Evolutionary conservation across 2,329 filamentous ascomycete genomes (phyloP).

Genomic region (Colletotrichum sp.): DNA sequence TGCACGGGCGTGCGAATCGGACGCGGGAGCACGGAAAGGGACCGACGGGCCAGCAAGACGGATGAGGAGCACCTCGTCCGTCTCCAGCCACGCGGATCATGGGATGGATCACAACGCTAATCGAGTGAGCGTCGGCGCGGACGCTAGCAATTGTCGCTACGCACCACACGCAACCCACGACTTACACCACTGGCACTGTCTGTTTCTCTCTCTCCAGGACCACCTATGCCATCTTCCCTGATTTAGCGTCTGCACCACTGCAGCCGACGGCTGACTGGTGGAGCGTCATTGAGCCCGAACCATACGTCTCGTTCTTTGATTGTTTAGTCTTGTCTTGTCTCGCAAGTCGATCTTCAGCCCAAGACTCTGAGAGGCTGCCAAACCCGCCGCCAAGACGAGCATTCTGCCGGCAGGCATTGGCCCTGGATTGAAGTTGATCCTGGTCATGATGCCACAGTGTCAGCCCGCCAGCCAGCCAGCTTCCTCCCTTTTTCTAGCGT

Average conservation of each 20-base stretch:
- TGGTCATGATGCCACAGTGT: conserved; percentile 5
- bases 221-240: background rate
- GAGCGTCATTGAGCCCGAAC: conserved; percentile 6
- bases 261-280: conserved; percentile 11
- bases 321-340: conserved; percentile 3
- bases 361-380: conserved; percentile 15
- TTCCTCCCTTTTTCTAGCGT: conserved; percentile 7
- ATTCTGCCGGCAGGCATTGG: conserved; percentile 14
- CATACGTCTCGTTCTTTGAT: conserved; percentile 2
- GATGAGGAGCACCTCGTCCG: background rate
- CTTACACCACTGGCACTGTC: background rate
- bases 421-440: background rate
- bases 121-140: background rate
- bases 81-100: conserved; percentile 7
- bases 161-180: background rate
- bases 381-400: conserved; percentile 16
- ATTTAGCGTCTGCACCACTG: conserved; percentile 7
- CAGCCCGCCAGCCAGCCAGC: background rate
- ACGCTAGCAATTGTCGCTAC: conserved; percentile 1
- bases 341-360: conserved; percentile 1
- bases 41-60: background rate
- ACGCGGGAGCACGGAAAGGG: conserved; percentile 5
- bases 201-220: background rate
- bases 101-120: background rate
- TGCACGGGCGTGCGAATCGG: background rate